These are phyloP conservation scores for Claviceps digitariae DNA, from an alignment of 2,329 filamentous ascomycete species.

Conservation along the genomic window DNA sequence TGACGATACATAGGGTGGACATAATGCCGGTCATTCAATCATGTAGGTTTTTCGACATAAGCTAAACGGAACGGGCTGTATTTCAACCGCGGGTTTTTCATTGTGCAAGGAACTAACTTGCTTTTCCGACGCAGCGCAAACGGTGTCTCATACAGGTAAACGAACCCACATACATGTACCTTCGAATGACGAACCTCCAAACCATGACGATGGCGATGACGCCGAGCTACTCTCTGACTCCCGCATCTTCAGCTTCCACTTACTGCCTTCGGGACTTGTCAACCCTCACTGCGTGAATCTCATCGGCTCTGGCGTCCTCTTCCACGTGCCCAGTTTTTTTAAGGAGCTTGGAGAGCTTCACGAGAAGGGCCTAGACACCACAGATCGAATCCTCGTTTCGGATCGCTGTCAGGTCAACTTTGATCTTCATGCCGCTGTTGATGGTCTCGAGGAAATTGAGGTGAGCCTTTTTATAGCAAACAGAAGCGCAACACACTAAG, in stretches of 20 bases:
- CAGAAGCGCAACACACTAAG: too few species aligned
- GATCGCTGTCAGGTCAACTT: constrained; percentile 52
- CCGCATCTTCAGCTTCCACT: constrained; percentile 36
- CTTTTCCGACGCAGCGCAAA: constrained; percentile 8
- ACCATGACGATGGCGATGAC: neutral
- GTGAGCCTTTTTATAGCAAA: too few species aligned
- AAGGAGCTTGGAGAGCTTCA: constrained; percentile 27
- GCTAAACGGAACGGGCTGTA: neutral
- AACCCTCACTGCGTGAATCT: constrained; percentile 57
- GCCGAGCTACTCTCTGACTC: neutral
- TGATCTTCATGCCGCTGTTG: constrained; percentile 52
- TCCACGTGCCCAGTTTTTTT: constrained; percentile 39
- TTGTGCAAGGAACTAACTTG: neutral
- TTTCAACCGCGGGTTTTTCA: too few species aligned
- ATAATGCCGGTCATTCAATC: constrained; percentile 16
- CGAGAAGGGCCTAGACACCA: constrained; percentile 12
- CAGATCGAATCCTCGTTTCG: constrained; percentile 44
- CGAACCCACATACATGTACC: constrained; percentile 2
- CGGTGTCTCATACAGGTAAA: constrained; percentile 24
- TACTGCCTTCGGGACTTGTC: constrained; percentile 57
- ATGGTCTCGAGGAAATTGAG: constrained; percentile 51
- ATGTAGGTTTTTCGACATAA: constrained; percentile 5
- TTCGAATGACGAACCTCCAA: neutral
- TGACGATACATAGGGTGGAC: constrained; percentile 14
- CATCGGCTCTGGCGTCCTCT: constrained; percentile 56